phyloP scores from a whole-genome alignment of 345 rosid species.

The Eutrema heterophyllum region DNA sequence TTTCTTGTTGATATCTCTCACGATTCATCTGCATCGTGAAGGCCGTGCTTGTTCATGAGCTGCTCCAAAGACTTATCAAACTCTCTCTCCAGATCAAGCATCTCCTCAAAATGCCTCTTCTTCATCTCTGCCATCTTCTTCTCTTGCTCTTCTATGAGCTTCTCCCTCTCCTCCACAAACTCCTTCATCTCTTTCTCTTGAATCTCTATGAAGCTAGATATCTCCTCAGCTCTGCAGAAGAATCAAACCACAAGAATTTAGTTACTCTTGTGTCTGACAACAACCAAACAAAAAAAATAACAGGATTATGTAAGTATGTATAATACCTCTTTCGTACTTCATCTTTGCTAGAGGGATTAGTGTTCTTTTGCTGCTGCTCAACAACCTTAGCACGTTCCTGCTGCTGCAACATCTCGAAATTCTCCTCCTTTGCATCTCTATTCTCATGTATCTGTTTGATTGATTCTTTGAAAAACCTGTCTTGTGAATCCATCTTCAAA shows the following conservation, averaged over 20 bases:
- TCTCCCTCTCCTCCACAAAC: constrained; percentile 68
- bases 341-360: constrained; percentile 33
- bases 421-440: constrained; percentile 57
- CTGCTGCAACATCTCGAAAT: constrained; percentile 79
- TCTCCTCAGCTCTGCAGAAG: constrained; percentile 45
- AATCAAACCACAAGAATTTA: not conserved
- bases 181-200: constrained; percentile 64
- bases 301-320: not conserved
- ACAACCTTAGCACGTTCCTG: constrained; percentile 59
- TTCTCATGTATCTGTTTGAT: constrained; percentile 41
- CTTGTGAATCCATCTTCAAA: constrained; percentile 69
- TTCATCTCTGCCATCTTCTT: constrained; percentile 50
- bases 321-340: constrained; percentile 57
- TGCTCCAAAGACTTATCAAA: constrained; percentile 33
- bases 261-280: not conserved
- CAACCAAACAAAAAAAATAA: not conserved
- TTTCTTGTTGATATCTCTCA: too few relatives aligned
- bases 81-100: constrained; percentile 52
- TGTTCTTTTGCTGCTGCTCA: constrained; percentile 42
- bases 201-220: constrained; percentile 41
- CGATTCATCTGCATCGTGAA: constrained; percentile 17
- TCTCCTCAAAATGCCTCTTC: constrained; percentile 58
- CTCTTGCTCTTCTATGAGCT: constrained; percentile 46
- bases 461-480: constrained; percentile 63
- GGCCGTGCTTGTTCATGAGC: constrained; percentile 56